Evolutionary conservation across 1,284 basidiomycete genomes (phyloP).

Genomic region (Gomphus sp.): DNA sequence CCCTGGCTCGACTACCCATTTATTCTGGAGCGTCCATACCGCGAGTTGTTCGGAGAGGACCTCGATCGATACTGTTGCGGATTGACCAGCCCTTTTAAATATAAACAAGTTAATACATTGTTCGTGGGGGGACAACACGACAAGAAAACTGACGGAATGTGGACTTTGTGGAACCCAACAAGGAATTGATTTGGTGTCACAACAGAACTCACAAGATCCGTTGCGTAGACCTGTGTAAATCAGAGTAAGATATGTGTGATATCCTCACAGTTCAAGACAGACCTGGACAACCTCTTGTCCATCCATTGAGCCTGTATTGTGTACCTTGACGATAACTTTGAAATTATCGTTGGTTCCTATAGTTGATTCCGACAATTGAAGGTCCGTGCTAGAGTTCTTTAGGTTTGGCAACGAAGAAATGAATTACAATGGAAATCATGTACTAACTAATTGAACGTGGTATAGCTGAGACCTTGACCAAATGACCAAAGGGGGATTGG

Average conservation of each 20-base stretch:
- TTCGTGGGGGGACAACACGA: not conserved
- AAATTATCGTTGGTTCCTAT: conserved; percentile 41
- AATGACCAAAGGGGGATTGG: conserved; percentile 59
- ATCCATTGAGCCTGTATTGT: conserved; percentile 43
- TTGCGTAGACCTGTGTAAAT: conserved; percentile 44
- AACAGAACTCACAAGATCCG: conserved; percentile 49
- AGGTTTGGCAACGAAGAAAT: not conserved
- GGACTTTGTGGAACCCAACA: conserved; percentile 53
- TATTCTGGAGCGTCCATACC: conserved; percentile 47
- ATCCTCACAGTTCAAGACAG: conserved; percentile 2
- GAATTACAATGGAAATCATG: not conserved
- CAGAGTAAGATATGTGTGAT: not conserved
- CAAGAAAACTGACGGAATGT: conserved; percentile 28
- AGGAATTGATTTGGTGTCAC: conserved; percentile 57
- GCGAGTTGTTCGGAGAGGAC: conserved; percentile 43
- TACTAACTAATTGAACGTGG: conserved; percentile 52
- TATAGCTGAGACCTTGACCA: too few species aligned
- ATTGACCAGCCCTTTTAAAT: conserved; percentile 40
- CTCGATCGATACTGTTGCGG: conserved; percentile 39
- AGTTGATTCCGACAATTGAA: conserved; percentile 35
- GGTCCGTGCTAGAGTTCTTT: conserved; percentile 29
- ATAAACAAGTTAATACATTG: not conserved
- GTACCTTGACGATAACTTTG: conserved; percentile 47
- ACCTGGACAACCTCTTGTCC: conserved; percentile 59
- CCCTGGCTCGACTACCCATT: conserved; percentile 57